Percentiles rank a stretch among this genome's conserved stretches.
Evolutionary conservation across 306 rosid species (phyloP).

Genomic region (Trifolium dubium): DNA sequence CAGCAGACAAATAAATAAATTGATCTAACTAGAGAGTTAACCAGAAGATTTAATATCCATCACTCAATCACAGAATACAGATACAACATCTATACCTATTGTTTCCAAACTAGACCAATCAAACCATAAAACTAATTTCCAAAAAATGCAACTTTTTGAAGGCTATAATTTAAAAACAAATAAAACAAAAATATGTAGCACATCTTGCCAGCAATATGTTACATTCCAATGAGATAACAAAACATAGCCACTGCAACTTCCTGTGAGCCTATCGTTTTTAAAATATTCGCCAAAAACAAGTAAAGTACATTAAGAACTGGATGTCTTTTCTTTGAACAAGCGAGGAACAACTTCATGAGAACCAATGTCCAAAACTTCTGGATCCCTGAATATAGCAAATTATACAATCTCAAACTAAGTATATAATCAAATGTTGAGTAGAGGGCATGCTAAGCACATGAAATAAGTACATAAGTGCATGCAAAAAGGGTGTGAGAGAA

Average conservation of each 20-base stretch:
- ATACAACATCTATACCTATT: constrained; percentile 32
- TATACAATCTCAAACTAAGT: constrained; percentile 8
- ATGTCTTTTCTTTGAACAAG: constrained; percentile 56
- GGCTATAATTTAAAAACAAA: constrained; percentile 18
- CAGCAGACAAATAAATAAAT: constrained; percentile 3
- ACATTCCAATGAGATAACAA: constrained; percentile 41
- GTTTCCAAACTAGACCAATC: constrained; percentile 32
- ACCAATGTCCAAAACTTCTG: constrained; percentile 78
- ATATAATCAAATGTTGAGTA: constrained; percentile 5
- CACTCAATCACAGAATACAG: constrained; percentile 37
- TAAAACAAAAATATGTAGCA: constrained; percentile 43
- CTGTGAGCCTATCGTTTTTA: constrained; percentile 40
- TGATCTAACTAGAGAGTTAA: constrained; percentile 16
- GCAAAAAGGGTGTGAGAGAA: constrained; percentile 40
- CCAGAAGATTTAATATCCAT: constrained; percentile 13
- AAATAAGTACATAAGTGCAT: constrained; percentile 5
- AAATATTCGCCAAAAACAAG: constrained; percentile 38
- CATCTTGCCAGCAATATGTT: constrained; percentile 39
- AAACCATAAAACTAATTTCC: constrained; percentile 20
- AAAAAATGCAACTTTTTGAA: constrained; percentile 35
- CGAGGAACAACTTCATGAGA: constrained; percentile 87
- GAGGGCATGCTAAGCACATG: neutral
- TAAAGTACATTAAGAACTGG: constrained; percentile 43
- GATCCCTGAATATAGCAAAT: constrained; percentile 65
- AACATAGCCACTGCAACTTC: constrained; percentile 34